Evolutionary conservation across 257 asterid species (phyloP).

Genomic region (Petunia axillaris): DNA sequence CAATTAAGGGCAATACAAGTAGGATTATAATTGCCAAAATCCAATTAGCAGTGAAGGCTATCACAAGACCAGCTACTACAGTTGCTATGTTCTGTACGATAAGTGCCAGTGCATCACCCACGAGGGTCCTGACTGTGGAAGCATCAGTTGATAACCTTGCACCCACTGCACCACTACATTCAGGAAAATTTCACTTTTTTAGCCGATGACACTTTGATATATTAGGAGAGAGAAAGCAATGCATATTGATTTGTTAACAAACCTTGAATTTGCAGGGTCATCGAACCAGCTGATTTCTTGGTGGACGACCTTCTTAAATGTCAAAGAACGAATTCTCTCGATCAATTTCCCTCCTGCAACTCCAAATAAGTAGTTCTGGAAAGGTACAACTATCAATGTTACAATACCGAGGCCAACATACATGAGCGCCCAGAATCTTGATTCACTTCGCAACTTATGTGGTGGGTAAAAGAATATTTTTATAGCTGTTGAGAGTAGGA

Average conservation of each 20-base stretch:
- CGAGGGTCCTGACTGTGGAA: constrained; percentile 61
- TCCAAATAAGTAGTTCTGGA: constrained; percentile 74
- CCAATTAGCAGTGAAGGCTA: constrained; percentile 82
- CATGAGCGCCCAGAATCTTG: constrained; percentile 66
- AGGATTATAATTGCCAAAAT: constrained; percentile 65
- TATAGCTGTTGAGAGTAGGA: constrained; percentile 64
- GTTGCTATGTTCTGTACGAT: constrained; percentile 75
- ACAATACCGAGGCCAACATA: constrained; percentile 46
- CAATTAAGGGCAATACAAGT: constrained; percentile 57
- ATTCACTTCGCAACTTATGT: constrained; percentile 44
- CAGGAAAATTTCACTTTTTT: constrained; percentile 21
- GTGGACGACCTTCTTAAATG: constrained; percentile 73
- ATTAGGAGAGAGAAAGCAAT: not conserved
- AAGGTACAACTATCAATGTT: constrained; percentile 46
- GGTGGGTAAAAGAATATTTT: constrained; percentile 67
- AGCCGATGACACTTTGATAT: not conserved
- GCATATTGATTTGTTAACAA: constrained; percentile 7
- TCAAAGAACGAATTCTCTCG: constrained; percentile 63
- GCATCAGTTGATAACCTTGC: constrained; percentile 85
- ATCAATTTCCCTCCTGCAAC: constrained; percentile 80
- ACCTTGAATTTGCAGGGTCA: constrained; percentile 90
- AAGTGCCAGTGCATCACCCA: constrained; percentile 83
- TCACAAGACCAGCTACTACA: constrained; percentile 55
- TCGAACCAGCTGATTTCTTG: constrained; percentile 93
- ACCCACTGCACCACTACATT: constrained; percentile 79